phyloP scores from a whole-genome alignment of 768 basidiomycete genomes.

The Naganishia vaughanmartiniae region DNA sequence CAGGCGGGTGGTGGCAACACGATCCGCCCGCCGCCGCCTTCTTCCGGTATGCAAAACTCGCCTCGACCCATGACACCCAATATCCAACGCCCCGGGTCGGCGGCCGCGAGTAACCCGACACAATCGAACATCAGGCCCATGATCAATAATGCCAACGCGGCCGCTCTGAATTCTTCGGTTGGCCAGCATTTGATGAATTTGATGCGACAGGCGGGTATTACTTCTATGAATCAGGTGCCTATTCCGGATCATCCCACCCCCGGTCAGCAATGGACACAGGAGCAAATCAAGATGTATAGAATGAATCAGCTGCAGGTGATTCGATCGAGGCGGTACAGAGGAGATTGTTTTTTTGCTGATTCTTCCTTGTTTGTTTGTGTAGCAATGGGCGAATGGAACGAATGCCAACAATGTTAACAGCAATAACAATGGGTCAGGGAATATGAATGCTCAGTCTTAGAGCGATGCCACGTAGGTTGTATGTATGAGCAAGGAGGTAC shows the following conservation, averaged over 20 bases:
- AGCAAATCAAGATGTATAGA: constrained; percentile 10
- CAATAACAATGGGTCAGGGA: background rate
- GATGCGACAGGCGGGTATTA: constrained; percentile 21
- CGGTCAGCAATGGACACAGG: constrained; percentile 11
- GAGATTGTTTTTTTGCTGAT: background rate
- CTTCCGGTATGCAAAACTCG: constrained; percentile 3
- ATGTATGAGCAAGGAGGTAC: too few relatives aligned
- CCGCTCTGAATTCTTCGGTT: constrained; percentile 1
- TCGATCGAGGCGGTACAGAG: background rate
- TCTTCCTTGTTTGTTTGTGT: background rate
- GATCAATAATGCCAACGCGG: constrained; percentile 15
- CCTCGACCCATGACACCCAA: constrained; percentile 3
- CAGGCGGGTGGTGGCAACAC: constrained; percentile 2
- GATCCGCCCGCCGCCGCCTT: constrained; percentile 11
- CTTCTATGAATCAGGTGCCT: constrained; percentile 19
- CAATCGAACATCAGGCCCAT: background rate
- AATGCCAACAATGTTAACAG: background rate
- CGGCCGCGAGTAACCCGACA: background rate
- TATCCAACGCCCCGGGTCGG: background rate
- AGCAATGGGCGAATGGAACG: constrained; percentile 16
- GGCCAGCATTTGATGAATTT: constrained; percentile 15
- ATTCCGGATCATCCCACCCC: constrained; percentile 7
- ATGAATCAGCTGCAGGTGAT: constrained; percentile 14
- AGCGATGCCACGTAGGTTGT: too few relatives aligned
- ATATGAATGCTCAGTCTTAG: constrained; percentile 12